Conservation (phyloP, 331 rosid species). For the Pyrus hybrid region DNA sequence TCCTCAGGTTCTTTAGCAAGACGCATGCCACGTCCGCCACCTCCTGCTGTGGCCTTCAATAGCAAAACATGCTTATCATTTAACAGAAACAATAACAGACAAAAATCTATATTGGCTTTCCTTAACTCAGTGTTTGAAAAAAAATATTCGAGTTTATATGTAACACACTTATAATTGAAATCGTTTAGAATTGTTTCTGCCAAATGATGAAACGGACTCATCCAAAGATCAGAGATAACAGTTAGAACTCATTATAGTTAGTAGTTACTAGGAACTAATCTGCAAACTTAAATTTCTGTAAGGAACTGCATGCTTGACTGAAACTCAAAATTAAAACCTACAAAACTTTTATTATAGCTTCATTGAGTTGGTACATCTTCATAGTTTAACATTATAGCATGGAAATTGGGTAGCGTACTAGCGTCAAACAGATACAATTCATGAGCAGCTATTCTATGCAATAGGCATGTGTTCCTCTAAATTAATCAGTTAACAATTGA, state of each 20-base stretch:
- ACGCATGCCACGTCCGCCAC: conserved; percentile 99
- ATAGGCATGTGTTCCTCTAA: background rate
- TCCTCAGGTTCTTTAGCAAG: conserved; percentile 96
- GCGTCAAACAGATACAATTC: background rate
- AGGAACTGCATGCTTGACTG: background rate
- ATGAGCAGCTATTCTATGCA: background rate
- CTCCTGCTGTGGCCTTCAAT: conserved; percentile 95
- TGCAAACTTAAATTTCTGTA: background rate
- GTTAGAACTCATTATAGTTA: background rate
- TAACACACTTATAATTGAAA: background rate
- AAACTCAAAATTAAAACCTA: background rate
- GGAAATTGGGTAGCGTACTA: background rate
- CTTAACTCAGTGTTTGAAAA: background rate
- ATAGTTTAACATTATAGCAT: background rate
- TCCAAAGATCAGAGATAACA: background rate
- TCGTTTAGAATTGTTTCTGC: background rate
- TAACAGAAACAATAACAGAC: conserved; percentile 5
- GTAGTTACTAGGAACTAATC: background rate
- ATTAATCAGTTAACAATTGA: background rate
- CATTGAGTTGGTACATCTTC: background rate
- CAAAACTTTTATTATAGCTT: background rate
- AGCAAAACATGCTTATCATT: conserved; percentile 27
- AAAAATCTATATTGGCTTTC: background rate
- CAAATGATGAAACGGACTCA: background rate
- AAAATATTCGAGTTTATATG: background rate